Evolutionary conservation across 805 yeast species (phyloP).

Genomic region (Candida easanensis): DNA sequence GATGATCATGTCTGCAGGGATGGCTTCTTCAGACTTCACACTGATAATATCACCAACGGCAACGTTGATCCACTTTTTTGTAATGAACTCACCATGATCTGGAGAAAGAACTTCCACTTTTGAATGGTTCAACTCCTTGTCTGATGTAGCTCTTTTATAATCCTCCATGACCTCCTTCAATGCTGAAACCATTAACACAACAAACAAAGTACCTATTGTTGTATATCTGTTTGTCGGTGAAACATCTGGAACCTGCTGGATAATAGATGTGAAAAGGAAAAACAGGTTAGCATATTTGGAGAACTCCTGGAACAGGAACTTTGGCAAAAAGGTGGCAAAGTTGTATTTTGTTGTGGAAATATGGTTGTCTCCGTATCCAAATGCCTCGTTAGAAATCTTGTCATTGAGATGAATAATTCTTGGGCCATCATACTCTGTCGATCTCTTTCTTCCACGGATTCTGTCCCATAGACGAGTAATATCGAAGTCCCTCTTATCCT

Average conservation of each 20-base stretch:
- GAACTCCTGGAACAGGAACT: constrained; percentile 93
- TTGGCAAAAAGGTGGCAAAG: constrained; percentile 88
- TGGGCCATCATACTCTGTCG: constrained; percentile 40
- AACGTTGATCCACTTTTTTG: constrained; percentile 80
- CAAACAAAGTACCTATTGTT: constrained; percentile 84
- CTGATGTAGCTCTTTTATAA: constrained; percentile 82
- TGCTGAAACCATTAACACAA: constrained; percentile 89
- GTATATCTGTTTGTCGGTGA: constrained; percentile 96
- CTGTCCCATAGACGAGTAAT: constrained; percentile 37
- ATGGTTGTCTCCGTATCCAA: constrained; percentile 73
- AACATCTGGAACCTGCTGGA: constrained; percentile 96
- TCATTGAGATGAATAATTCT: constrained; percentile 70
- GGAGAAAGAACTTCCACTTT: constrained; percentile 60
- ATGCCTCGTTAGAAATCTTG: constrained; percentile 47
- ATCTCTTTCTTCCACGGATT: constrained; percentile 29
- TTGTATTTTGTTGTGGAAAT: constrained; percentile 95
- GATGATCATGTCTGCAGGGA: constrained; percentile 89
- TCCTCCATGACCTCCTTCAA: constrained; percentile 90
- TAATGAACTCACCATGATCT: constrained; percentile 55
- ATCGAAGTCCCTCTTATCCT: constrained; percentile 35
- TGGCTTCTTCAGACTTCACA: constrained; percentile 81
- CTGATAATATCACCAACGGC: constrained; percentile 88
- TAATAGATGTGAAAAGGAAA: constrained; percentile 85
- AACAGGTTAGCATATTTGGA: constrained; percentile 95
- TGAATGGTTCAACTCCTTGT: constrained; percentile 83